Evolutionary conservation across 2,329 filamentous ascomycete genomes (phyloP).

Genomic region (Monilinia fructicola): DNA sequence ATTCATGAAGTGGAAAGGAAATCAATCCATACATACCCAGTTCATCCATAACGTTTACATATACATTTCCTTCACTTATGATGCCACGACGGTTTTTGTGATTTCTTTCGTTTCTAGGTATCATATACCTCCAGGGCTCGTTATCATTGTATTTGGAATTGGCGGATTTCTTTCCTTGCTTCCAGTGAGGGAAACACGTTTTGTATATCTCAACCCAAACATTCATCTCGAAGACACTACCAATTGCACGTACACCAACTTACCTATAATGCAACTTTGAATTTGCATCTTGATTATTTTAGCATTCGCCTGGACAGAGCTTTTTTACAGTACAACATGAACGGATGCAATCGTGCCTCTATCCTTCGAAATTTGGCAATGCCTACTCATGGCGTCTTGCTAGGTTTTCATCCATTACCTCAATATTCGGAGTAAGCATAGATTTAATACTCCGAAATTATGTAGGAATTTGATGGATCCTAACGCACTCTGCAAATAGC

Average conservation of each 20-base stretch:
- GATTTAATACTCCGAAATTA: background rate
- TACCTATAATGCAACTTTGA: conserved; percentile 11
- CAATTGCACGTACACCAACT: too few relatives aligned
- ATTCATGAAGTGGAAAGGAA: background rate
- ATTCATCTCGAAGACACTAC: background rate
- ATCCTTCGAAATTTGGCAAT: conserved; percentile 35
- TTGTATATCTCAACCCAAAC: background rate
- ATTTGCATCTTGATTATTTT: conserved; percentile 8
- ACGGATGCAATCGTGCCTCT: conserved; percentile 41
- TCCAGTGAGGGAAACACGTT: too few relatives aligned
- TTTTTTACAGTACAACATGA: conserved; percentile 26
- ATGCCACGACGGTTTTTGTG: background rate
- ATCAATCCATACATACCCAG: too few relatives aligned
- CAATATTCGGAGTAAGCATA: conserved; percentile 6
- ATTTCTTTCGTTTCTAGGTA: background rate
- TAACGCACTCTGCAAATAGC: conserved; percentile 11
- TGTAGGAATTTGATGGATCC: background rate
- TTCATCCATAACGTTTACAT: too few relatives aligned
- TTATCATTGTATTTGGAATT: too few relatives aligned
- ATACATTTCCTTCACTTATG: background rate
- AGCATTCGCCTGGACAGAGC: conserved; percentile 1
- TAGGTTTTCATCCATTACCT: conserved; percentile 5
- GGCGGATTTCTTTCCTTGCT: background rate
- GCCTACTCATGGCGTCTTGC: conserved; percentile 26
- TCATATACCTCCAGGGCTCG: background rate